Base-by-base conservation (phyloP, 352 stramenopile genomes). In the Globisporangium paroecandrum region DNA sequence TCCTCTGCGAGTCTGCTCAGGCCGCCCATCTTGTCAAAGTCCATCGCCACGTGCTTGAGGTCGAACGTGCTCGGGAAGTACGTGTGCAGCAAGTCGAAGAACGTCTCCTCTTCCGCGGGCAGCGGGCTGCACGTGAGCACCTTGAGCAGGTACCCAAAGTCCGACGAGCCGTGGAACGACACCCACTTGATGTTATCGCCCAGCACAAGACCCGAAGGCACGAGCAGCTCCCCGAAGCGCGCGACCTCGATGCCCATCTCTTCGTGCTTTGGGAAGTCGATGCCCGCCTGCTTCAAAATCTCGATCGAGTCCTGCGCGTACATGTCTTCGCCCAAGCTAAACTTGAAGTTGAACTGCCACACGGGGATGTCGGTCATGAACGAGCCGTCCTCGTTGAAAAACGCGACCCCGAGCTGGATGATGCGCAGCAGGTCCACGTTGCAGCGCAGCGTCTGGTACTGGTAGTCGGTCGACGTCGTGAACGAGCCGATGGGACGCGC, bases 341-440 rank as follows among this genome's bases (percentile, higher is more conserved):
- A 99, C 77, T 98, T 97, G 82, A 99, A 99, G 85, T 99, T 99
- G 84, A 99, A 99, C 82, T 99, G 98, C 96, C 95, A 99, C 72
- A 98, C 98, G 4, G 95, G 96, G 82, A 98, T 95, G 62, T 95
- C 95, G 54, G 83, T 78, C 75, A 98, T 97, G 74, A 98, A 98
- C 66, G 98, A 90, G 32, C 93, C 95, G 72, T 98, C 83, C 58
- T 98, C 96, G 74, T 99, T 95, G 53, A 97, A 97, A 70, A 99
- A 99, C 24, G 92, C 90, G 13, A 99, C 79, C 63, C 98, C 98
- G 8, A 99, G 76, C 71, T 99, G 97, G 73, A 99, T 99, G 74
- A 99, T 98, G 66, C 98, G 98, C 59, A 96, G 77, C 63, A 99
- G 77, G 77, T 99, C 97, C 22, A 99, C 97, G 83, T 99, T 99